phyloP scores from a whole-genome alignment of 768 basidiomycete species.

The Pulveroboletus sp. region DNA sequence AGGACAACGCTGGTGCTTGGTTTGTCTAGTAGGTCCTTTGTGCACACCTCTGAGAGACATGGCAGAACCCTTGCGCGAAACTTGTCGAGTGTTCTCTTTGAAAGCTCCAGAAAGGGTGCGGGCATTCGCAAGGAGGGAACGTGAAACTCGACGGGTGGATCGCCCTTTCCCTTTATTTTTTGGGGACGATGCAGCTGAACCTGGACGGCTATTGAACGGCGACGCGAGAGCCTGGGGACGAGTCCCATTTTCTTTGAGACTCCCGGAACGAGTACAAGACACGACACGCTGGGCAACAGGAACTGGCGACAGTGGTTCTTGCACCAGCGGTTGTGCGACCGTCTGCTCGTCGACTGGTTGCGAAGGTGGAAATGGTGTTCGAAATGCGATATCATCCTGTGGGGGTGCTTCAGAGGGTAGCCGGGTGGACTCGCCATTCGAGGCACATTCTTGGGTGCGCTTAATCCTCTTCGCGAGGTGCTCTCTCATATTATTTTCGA shows the following conservation, averaged over 20 bases:
- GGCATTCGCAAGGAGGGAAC: slow-evolving; percentile 30
- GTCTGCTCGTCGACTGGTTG: slow-evolving; percentile 22
- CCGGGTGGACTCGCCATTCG: background rate
- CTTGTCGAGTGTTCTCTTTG: slow-evolving; percentile 13
- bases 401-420: slow-evolving; percentile 1
- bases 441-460: slow-evolving; percentile 13
- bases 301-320: slow-evolving; percentile 41
- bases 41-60: slow-evolving; percentile 15
- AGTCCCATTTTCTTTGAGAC: slow-evolving; percentile 36
- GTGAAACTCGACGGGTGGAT: slow-evolving; percentile 13
- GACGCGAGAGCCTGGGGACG: slow-evolving; percentile 34
- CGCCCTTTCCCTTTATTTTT: slow-evolving; percentile 16
- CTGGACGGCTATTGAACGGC: slow-evolving; percentile 44
- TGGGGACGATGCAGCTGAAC: slow-evolving; percentile 37
- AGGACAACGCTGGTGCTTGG: slow-evolving; percentile 16
- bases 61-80: slow-evolving; percentile 16
- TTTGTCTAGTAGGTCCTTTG: slow-evolving; percentile 7
- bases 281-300: slow-evolving; percentile 33
- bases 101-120: slow-evolving; percentile 36
- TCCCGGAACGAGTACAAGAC: slow-evolving; percentile 38
- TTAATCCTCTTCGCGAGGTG: slow-evolving; percentile 34
- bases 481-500: slow-evolving; percentile 12
- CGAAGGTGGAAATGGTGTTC: slow-evolving; percentile 24
- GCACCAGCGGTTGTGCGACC: slow-evolving; percentile 16
- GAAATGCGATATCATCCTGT: slow-evolving; percentile 20